These are phyloP conservation scores for Penicillium sp. DNA, from an alignment of 2,329 filamentous ascomycete genomes.

Conservation along the genomic window DNA sequence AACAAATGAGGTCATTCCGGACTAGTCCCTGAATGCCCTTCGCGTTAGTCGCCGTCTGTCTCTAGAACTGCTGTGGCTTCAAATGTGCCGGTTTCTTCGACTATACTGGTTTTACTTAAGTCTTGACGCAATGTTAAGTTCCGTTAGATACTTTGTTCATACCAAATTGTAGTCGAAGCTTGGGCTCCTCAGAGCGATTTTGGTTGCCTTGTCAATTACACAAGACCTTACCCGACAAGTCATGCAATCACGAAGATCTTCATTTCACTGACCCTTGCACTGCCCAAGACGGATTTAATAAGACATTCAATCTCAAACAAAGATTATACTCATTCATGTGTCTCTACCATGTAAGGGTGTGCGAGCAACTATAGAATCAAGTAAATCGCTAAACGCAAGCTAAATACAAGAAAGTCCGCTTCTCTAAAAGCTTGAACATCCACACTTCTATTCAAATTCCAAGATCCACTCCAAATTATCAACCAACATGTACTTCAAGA, in stretches of 20 bases:
- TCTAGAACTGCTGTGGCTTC: background rate
- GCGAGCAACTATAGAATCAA: background rate
- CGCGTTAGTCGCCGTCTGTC: background rate
- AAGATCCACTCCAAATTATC: background rate
- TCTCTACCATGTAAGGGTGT: background rate
- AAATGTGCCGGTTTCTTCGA: background rate
- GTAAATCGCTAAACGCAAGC: background rate
- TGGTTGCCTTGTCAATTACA: background rate
- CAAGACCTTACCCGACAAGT: background rate
- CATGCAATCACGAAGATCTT: background rate
- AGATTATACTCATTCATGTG: background rate
- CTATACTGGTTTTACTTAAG: background rate
- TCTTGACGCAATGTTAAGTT: background rate
- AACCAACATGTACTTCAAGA: background rate
- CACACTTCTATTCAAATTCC: background rate
- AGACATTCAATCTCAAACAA: background rate
- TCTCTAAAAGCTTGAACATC: background rate
- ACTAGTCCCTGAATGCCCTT: too few species aligned
- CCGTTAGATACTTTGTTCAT: background rate
- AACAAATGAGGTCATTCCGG: background rate
- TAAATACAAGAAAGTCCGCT: background rate
- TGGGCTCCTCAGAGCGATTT: background rate
- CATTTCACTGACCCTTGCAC: background rate
- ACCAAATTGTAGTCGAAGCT: background rate
- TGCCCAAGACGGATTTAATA: background rate